Evolutionary conservation across 2,329 filamentous ascomycete genomes (phyloP), one percentile per base, ranked within the genome.

Genomic region (Epichloe scottii): DNA sequence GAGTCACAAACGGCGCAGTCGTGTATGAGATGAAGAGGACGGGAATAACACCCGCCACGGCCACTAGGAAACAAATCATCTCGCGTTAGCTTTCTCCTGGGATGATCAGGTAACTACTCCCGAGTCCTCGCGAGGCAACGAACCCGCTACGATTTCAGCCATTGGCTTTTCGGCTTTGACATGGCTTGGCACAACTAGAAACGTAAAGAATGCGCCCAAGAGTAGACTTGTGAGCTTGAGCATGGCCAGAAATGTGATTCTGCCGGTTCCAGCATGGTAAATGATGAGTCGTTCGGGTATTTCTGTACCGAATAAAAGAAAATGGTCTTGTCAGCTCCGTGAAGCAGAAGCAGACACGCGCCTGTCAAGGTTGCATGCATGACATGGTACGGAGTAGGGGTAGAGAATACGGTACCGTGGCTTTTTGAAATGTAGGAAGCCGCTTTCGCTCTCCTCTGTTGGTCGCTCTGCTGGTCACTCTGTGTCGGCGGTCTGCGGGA

Each of bases 211-310:
- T 21, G 74, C 75, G 51, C 84, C 84, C 39, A 86, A 66, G 54
- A 89, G 79, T 40, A 93, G 74, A 3, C 84, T 83, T 1, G 81
- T 81, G 51, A 91, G 68, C 60, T 89, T 88, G 55, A 87, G 65
- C 61, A 81, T 78, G 46, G 84, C 85, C 44, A 91, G 68, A 57
- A 85, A 83, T 6, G 81, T 78, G 33, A 78, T 84, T 52, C 79
- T 76, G 8, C 75, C 75, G 0, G 79, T 84, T 49, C 87, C 86
- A 49, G 82, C 82, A 67, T 89, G 85, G 66, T 87, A 94, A 55
- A 94, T 77, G 57, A 89, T 74, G 30, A 90, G 62, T 14, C 70
- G 71, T 55, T 79, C 74, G 0, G 81, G 79, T 53, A 76, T 76
- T 35, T 66, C 75, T 79, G 21, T 10, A 37, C 11, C 11, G 8